phyloP scores from a whole-genome alignment of 805 yeast species.

The Spathaspora hagerdaliae region DNA sequence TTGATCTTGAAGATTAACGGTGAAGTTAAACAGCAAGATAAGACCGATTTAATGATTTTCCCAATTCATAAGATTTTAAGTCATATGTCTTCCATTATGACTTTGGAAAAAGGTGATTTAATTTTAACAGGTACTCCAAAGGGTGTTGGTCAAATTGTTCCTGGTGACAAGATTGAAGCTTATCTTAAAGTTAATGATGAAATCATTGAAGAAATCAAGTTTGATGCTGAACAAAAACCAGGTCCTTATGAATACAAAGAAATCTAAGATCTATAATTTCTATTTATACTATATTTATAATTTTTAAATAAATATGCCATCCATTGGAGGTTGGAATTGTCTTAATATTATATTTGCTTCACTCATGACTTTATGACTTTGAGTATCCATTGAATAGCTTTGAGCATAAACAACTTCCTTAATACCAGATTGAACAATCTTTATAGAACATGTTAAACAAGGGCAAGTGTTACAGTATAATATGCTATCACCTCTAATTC shows the following conservation, averaged over 20 bases:
- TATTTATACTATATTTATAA: neutral
- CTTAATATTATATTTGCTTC: constrained; percentile 73
- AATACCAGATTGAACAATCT: constrained; percentile 90
- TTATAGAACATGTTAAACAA: constrained; percentile 91
- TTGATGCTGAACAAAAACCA: constrained; percentile 51
- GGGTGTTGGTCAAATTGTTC: constrained; percentile 82
- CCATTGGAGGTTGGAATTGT: constrained; percentile 38
- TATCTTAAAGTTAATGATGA: constrained; percentile 54
- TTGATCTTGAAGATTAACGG: constrained; percentile 69
- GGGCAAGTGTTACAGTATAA: constrained; percentile 97
- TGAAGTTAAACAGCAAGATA: constrained; percentile 64
- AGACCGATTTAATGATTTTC: constrained; percentile 81
- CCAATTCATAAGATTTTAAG: constrained; percentile 77
- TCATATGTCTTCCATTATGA: constrained; percentile 84
- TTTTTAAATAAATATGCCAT: constrained; percentile 32
- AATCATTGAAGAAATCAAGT: constrained; percentile 49
- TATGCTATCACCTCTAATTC: constrained; percentile 53
- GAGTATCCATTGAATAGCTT: constrained; percentile 85
- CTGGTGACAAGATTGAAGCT: constrained; percentile 78
- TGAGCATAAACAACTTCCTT: constrained; percentile 90
- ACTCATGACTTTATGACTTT: constrained; percentile 65
- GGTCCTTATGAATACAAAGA: constrained; percentile 40
- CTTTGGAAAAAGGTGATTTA: constrained; percentile 85
- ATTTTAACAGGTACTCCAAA: constrained; percentile 96
- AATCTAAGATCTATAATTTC: constrained; percentile 12